Evolutionary conservation across 1,139 yeast species (phyloP), one percentile per base, ranked within the genome.

Genomic region (Hansenula lynferdii): DNA sequence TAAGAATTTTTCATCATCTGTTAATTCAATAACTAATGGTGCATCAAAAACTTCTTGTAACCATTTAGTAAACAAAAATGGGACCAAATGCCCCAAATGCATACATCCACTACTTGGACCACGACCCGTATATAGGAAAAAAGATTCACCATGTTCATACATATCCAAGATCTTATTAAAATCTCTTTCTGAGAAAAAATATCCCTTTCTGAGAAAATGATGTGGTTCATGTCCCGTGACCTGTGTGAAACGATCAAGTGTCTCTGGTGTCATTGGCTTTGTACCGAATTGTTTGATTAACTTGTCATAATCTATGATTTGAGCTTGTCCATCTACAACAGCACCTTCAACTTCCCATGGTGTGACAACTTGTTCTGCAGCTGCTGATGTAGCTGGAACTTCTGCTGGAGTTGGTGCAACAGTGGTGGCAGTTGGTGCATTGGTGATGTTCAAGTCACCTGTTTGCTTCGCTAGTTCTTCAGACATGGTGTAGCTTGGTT

Each of bases 331-430:
- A 54, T 89, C 95, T 37, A 86, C 96, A 34, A 90, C 95, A 5
- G 97, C 98, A 44, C 98, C 99, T 64, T 86, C 96, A 21, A 94
- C 99, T 60, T 92, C 97, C 97, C 98, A 92, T 34, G 98, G 98
- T 0, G 98, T 94, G 49, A 94, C 77, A 37, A 70, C 72, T 61
- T 85, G 95, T 40, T 79, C 90, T 6, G 15, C 27, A 12, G 31
- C 26, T 12, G 24, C 24, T 22, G 8, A 4, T 9, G 24, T 12
- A 22, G 24, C 24, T 22, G 6, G 8, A 24, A 5, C 15, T 24
- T 24, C 26, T n/a, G n/a, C n/a, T n/a, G n/a, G n/a, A n/a, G n/a
- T n/a, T n/a, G n/a, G n/a, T n/a, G n/a, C n/a, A n/a, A n/a, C n/a
- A n/a, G n/a, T n/a, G n/a, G n/a, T n/a, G n/a, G n/a, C n/a, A n/a